Conservation (phyloP, 495 filamentous ascomycete genomes). For the Jackrogersella multiformis region DNA sequence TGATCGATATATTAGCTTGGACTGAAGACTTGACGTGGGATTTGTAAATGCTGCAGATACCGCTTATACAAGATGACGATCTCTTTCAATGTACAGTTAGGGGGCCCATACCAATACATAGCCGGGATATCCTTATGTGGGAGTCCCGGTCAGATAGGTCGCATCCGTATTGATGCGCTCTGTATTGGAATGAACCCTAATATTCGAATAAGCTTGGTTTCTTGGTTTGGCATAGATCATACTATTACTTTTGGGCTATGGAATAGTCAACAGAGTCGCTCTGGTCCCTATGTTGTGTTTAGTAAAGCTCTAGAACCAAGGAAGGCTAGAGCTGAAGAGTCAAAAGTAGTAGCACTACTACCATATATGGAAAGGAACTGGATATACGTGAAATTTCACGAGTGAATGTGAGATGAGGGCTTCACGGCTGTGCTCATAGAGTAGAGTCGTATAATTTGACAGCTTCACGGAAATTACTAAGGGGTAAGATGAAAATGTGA, state of each 20-base stretch:
- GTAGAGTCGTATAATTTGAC: background rate
- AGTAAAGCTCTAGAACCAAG: background rate
- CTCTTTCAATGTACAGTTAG: background rate
- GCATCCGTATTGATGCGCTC: background rate
- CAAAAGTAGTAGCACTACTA: background rate
- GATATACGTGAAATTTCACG: background rate
- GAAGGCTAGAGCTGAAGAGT: background rate
- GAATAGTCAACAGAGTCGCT: background rate
- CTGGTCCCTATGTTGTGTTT: background rate
- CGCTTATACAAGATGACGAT: background rate
- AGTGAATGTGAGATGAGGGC: background rate
- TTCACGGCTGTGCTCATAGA: background rate
- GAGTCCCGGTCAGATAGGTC: background rate
- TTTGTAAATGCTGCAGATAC: background rate
- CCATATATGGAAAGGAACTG: background rate
- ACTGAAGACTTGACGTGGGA: background rate
- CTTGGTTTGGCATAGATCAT: background rate
- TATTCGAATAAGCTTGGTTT: background rate
- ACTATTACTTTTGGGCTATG: background rate
- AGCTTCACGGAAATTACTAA: background rate
- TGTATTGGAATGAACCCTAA: background rate
- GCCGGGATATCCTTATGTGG: background rate
- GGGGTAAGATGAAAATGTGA: background rate
- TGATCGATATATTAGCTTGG: background rate
- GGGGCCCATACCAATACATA: background rate